Percentiles rank a stretch among this genome's conserved stretches.
phyloP scores from a whole-genome alignment of 768 basidiomycete species.

The Phanerochaete sordida region DNA sequence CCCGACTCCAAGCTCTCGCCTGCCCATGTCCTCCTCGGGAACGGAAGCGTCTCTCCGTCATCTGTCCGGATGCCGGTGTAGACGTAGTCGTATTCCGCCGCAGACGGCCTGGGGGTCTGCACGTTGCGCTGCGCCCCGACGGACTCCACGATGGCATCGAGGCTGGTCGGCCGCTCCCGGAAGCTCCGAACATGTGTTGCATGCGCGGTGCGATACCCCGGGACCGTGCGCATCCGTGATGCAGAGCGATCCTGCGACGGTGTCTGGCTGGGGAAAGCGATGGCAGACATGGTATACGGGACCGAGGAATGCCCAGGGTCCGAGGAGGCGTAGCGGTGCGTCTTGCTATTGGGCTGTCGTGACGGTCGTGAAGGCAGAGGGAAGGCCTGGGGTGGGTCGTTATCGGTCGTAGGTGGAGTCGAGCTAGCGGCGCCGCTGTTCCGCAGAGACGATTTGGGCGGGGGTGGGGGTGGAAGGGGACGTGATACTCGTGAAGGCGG shows the following conservation, averaged over 20 bases:
- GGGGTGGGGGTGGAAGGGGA: neutral
- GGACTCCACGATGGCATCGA: neutral
- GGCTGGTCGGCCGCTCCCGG: neutral
- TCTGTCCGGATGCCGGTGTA: neutral
- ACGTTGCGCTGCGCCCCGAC: neutral
- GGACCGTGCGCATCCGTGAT: conserved; percentile 1
- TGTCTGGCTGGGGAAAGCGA: neutral
- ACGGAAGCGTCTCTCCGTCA: neutral
- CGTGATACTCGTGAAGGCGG: no score
- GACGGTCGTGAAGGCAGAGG: neutral
- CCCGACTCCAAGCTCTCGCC: neutral
- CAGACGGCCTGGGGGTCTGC: neutral
- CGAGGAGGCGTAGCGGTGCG: neutral
- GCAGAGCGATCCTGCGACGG: neutral
- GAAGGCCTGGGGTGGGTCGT: neutral
- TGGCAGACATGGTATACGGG: neutral
- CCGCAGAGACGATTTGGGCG: neutral
- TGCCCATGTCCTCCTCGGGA: neutral
- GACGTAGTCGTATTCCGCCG: neutral
- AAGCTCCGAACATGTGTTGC: neutral
- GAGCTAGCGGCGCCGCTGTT: neutral
- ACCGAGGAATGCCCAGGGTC: conserved; percentile 6
- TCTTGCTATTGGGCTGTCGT: neutral
- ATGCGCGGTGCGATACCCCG: conserved; percentile 1
- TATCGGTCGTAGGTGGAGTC: neutral